Percentiles rank a stretch among this genome's conserved stretches.
These are phyloP conservation scores for Cordyceps javanica DNA, from an alignment of 2,329 filamentous ascomycete genomes.

Conservation along the genomic window DNA sequence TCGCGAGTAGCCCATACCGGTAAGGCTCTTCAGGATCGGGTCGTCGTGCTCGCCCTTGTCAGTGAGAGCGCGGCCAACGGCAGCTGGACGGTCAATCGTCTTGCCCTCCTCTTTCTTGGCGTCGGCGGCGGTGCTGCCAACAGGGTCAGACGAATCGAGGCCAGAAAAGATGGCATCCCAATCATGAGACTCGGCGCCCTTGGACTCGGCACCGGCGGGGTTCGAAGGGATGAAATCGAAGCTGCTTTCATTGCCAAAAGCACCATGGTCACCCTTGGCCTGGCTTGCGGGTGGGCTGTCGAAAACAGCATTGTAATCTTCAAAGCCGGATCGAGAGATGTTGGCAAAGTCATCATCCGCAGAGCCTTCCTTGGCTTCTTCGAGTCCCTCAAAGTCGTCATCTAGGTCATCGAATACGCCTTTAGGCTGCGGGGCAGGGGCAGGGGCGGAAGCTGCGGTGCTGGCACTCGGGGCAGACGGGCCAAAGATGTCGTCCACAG, in stretches of 20 bases:
- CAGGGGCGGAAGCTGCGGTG: conserved; percentile 23
- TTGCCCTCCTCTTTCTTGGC: background rate
- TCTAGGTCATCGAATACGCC: conserved; percentile 69
- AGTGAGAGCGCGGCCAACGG: conserved; percentile 60
- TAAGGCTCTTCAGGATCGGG: conserved; percentile 82
- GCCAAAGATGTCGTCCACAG: conserved; percentile 39
- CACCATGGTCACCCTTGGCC: conserved; percentile 46
- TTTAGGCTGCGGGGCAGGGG: conserved; percentile 26
- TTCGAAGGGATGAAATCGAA: conserved; percentile 50
- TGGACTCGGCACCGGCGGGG: conserved; percentile 25
- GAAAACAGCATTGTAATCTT: conserved; percentile 78
- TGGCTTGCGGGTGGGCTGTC: conserved; percentile 60
- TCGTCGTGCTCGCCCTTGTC: conserved; percentile 79
- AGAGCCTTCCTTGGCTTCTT: conserved; percentile 76
- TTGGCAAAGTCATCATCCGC: conserved; percentile 75
- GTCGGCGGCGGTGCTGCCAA: conserved; percentile 24
- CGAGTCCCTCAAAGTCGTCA: conserved; percentile 73
- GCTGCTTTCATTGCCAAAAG: conserved; percentile 49
- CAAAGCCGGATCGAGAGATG: conserved; percentile 62
- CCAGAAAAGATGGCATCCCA: conserved; percentile 94
- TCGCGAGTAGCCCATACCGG: conserved; percentile 80
- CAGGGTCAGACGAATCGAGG: conserved; percentile 51
- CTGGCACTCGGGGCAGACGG: conserved; percentile 19
- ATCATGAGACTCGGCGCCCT: conserved; percentile 57
- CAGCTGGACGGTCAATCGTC: conserved; percentile 21